Conservation (phyloP, 129 eudicot genomes). For the Mikania micrantha region DNA sequence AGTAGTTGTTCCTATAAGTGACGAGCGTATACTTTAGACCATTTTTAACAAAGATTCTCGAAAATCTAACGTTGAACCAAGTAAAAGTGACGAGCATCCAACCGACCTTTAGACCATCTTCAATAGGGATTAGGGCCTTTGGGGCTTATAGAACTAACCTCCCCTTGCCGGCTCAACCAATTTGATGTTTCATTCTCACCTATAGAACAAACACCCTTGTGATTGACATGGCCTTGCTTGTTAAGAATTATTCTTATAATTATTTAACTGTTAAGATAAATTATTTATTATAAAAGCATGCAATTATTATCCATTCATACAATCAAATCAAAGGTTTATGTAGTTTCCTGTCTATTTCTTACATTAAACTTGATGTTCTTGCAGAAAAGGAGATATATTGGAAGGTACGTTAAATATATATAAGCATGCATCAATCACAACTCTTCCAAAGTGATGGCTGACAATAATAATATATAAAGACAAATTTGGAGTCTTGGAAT, state of each 20-base stretch:
- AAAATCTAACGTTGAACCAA: background rate
- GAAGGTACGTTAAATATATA: background rate
- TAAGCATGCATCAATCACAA: background rate
- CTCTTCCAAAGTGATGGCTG: slow-evolving; percentile 2
- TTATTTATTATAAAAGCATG: background rate
- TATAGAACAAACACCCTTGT: too few relatives aligned
- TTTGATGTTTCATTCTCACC: too few relatives aligned
- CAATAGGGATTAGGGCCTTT: too few relatives aligned
- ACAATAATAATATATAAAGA: background rate
- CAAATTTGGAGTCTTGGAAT: background rate
- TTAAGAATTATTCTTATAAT: background rate
- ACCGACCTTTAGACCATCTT: too few relatives aligned
- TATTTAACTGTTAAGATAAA: background rate
- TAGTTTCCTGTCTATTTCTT: background rate
- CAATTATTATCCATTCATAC: background rate
- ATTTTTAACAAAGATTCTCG: too few relatives aligned
- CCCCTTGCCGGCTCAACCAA: too few relatives aligned
- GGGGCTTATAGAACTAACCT: too few relatives aligned
- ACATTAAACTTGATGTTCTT: background rate
- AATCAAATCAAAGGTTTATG: background rate
- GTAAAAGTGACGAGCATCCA: background rate
- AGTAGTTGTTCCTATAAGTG: too few relatives aligned
- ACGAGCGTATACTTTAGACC: too few relatives aligned
- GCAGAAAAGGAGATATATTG: background rate
- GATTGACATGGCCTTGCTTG: background rate